phyloP scores from a whole-genome alignment of 805 yeast genomes.

The Candida ortonii region DNA sequence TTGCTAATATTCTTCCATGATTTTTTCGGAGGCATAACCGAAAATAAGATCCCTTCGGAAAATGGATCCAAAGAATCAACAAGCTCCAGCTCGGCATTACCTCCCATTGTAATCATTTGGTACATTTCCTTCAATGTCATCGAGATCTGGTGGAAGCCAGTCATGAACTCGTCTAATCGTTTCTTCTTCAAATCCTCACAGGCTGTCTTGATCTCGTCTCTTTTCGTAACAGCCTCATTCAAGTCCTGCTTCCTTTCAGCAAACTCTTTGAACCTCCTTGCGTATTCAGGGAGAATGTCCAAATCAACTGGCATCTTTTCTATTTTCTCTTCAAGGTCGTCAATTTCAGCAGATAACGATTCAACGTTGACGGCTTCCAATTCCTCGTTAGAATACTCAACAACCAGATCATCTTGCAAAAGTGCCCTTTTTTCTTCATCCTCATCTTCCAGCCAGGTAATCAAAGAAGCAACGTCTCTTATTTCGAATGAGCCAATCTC shows the following conservation, averaged over 20 bases:
- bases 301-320: slow-evolving; percentile 61
- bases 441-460: slow-evolving; percentile 49
- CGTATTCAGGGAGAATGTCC: slow-evolving; percentile 75
- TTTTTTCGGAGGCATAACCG: slow-evolving; percentile 99
- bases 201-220: slow-evolving; percentile 60
- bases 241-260: slow-evolving; percentile 61
- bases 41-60: slow-evolving; percentile 91
- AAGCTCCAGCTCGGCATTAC: slow-evolving; percentile 94
- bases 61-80: slow-evolving; percentile 98
- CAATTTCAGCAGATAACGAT: slow-evolving; percentile 49
- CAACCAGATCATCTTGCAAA: slow-evolving; percentile 30
- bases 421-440: slow-evolving; percentile 20
- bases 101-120: slow-evolving; percentile 98
- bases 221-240: slow-evolving; percentile 58
- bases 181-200: slow-evolving; percentile 70
- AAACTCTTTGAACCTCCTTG: slow-evolving; percentile 61
- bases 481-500: slow-evolving; percentile 44
- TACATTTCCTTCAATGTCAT: slow-evolving; percentile 93
- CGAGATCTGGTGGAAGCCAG: slow-evolving; percentile 84
- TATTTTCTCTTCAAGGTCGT: slow-evolving; percentile 52
- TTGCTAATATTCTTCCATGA: slow-evolving; percentile 96
- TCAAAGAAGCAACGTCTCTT: slow-evolving; percentile 52
- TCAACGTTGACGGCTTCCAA: slow-evolving; percentile 47
- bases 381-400: slow-evolving; percentile 45
- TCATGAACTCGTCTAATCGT: slow-evolving; percentile 86